These are phyloP conservation scores for Phaffia australis DNA, from an alignment of 768 basidiomycete species.

Conservation along the genomic window DNA sequence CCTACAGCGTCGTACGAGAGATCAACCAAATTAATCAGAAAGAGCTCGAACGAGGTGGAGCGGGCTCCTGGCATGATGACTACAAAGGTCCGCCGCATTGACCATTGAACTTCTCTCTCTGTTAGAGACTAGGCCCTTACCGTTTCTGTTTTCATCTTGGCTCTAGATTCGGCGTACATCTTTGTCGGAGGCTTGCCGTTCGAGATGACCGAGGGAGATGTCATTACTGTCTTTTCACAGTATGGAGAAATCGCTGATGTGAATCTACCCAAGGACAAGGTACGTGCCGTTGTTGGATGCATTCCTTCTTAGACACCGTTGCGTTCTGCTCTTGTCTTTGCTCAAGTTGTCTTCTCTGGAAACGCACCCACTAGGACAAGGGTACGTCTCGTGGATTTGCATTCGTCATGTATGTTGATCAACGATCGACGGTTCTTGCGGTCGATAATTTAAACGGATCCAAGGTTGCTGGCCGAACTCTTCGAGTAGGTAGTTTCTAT, in stretches of 20 bases:
- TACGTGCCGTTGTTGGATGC: neutral
- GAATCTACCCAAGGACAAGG: conserved; percentile 84
- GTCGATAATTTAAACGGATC: conserved; percentile 99
- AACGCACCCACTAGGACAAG: conserved; percentile 45
- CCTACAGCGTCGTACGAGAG: conserved; percentile 71
- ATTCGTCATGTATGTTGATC: conserved; percentile 98
- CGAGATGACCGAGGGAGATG: conserved; percentile 93
- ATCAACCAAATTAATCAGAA: conserved; percentile 86
- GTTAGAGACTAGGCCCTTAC: neutral
- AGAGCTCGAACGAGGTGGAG: conserved; percentile 71
- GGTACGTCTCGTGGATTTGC: conserved; percentile 85
- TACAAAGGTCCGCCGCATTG: conserved; percentile 56
- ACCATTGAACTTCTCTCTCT: neutral
- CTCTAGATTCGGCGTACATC: conserved; percentile 80
- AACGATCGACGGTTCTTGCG: conserved; percentile 85
- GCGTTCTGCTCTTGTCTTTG: neutral
- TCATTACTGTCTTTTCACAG: conserved; percentile 96
- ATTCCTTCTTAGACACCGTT: neutral
- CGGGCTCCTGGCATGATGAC: conserved; percentile 79
- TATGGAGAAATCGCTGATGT: conserved; percentile 92
- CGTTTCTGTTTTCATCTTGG: neutral
- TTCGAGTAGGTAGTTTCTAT: conserved; percentile 80
- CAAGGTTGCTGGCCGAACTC: conserved; percentile 66
- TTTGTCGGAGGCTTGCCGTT: conserved; percentile 79
- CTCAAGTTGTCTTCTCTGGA: neutral